phyloP scores from a whole-genome alignment of 371 early-diverging fungal species.

The Sporodiniella umbellata region DNA sequence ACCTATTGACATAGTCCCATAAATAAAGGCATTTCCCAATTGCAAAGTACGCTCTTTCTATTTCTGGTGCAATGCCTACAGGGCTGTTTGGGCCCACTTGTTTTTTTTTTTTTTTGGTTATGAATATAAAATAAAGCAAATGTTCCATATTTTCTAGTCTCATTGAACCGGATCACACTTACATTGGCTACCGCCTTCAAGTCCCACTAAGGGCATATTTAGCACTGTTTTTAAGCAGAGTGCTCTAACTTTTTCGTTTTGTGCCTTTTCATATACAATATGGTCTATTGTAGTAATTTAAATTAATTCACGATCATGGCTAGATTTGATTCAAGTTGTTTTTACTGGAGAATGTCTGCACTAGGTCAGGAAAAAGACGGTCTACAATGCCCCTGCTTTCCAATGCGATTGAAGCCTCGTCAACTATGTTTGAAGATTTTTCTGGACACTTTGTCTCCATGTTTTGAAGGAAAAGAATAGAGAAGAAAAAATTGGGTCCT shows the following conservation, averaged over 20 bases:
- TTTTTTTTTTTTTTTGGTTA: conserved; percentile 23
- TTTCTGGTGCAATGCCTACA: conserved; percentile 60
- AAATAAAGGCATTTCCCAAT: conserved; percentile 83
- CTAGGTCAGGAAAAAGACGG: conserved; percentile 20
- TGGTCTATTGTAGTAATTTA: neutral
- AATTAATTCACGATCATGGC: neutral
- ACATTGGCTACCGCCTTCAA: conserved; percentile 12
- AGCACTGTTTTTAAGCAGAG: conserved; percentile 6
- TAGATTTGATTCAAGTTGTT: neutral
- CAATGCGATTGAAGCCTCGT: conserved; percentile 6
- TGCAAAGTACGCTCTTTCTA: conserved; percentile 86
- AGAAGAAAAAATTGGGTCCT: neutral
- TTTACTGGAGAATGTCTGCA: conserved; percentile 18
- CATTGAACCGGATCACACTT: neutral
- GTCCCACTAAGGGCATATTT: conserved; percentile 2
- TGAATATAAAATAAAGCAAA: neutral
- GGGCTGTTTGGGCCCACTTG: conserved; percentile 23
- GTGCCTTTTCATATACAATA: neutral
- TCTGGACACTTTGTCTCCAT: conserved; percentile 14
- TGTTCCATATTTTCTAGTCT: neutral
- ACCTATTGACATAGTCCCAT: conserved; percentile 80
- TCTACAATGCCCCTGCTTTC: conserved; percentile 15
- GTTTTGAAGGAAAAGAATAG: neutral
- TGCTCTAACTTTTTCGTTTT: neutral
- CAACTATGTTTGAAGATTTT: conserved; percentile 3